Evolutionary conservation across 345 rosid species (phyloP), one percentile per base, ranked within the genome.

Genomic region (Bretschneidera sinensis): DNA sequence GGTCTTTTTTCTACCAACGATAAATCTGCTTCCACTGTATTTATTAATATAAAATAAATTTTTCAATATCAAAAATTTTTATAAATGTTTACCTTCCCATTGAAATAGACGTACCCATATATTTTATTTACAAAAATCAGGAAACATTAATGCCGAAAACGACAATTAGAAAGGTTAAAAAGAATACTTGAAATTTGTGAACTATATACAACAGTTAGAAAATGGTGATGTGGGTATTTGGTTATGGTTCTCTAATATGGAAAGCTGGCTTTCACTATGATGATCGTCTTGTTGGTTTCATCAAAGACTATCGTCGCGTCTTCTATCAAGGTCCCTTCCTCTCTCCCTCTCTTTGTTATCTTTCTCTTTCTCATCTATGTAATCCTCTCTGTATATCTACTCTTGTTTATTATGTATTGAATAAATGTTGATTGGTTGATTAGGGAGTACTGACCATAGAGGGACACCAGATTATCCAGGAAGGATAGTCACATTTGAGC

Each of bases 361-460:
- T n/a, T n/a, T n/a, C n/a, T n/a, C n/a, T n/a, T n/a, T n/a, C n/a
- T n/a, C 8, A 13, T 6, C 0, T 25, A 17, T 60, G 33, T 60
- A 54, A 9, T 19, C 49, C 14, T 48, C 3, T 10, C 16, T 43
- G 8, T 51, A 17, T 23, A 39, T 62, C 1, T 8, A 17, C 24
- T 50, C 3, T 47, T 9, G 19, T 17, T 49, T 31, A 10, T 52
- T 47, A 35, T 48, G 34, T 55, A 24, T 24, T 2, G 7, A 48
- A 22, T 23, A 57, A 14, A 25, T 21, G 9, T 33, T 61, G 10
- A 33, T 1, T 51, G 63, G 20, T 69, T 61, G 34, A 52, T 58
- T 6, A 88, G 95, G 98, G 39, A 92, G 97, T 68, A 92, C 95
- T 52, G 97, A 92, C 60, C 98, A 92, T 68, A 77, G 95, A 79